phyloP scores from a whole-genome alignment of 2,329 filamentous ascomycete species.

The Tolypocladium ovalisporum region DNA sequence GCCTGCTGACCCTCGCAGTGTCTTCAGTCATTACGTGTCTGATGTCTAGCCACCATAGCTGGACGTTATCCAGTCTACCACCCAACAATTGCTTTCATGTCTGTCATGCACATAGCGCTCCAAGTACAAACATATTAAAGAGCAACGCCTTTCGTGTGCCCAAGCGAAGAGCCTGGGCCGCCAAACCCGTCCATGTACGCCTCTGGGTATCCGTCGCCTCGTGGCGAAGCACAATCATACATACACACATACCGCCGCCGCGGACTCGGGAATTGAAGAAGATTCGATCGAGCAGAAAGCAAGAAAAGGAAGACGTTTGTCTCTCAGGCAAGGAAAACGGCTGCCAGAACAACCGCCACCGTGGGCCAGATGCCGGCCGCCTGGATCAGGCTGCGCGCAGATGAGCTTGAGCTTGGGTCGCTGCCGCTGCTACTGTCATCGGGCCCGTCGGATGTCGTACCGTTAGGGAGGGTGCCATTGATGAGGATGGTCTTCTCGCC shows the following conservation, averaged over 20 bases:
- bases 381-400: slow-evolving; percentile 20
- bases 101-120: background rate
- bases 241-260: background rate
- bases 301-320: too few relatives aligned
- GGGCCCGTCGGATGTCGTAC: slow-evolving; percentile 36
- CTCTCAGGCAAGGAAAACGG: slow-evolving; percentile 30
- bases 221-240: background rate
- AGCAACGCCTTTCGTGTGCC: background rate
- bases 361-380: slow-evolving; percentile 40
- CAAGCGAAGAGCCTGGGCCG: background rate
- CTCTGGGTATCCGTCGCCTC: slow-evolving; percentile 1
- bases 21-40: background rate
- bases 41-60: background rate
- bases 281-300: background rate
- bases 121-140: background rate
- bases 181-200: background rate
- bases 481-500: slow-evolving; percentile 48
- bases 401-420: slow-evolving; percentile 11
- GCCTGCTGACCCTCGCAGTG: too few relatives aligned
- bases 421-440: slow-evolving; percentile 10
- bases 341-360: slow-evolving; percentile 29
- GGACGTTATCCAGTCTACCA: background rate
- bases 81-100: background rate
- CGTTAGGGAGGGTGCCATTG: slow-evolving; percentile 66
- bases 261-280: background rate